These are phyloP conservation scores for Phytophthora citricola DNA, from an alignment of 352 stramenopile genomes.

Conservation along the genomic window DNA sequence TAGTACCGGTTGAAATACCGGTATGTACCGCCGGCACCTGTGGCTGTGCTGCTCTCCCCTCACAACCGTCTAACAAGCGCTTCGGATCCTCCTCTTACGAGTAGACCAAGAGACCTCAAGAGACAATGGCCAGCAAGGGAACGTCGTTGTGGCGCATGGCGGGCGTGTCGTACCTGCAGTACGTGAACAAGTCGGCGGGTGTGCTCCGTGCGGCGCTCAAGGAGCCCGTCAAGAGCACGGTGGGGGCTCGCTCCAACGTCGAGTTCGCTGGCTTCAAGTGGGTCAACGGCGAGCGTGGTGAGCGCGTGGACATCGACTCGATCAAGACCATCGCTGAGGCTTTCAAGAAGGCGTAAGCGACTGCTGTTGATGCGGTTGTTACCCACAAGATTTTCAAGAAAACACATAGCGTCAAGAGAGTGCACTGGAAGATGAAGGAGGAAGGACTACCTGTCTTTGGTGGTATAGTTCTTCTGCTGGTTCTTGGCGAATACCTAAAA, in stretches of 20 bases:
- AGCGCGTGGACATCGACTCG: slow-evolving; percentile 78
- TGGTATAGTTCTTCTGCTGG: slow-evolving; percentile 5
- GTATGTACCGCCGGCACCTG: slow-evolving; percentile 14
- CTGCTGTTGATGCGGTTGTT: slow-evolving; percentile 17
- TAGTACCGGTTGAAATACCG: no score
- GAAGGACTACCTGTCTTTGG: slow-evolving; percentile 1
- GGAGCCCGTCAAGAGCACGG: slow-evolving; percentile 89
- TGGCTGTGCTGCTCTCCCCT: slow-evolving; percentile 24
- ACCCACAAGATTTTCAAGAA: slow-evolving; percentile 19
- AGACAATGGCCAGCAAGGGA: slow-evolving; percentile 77
- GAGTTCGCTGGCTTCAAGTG: slow-evolving; percentile 90
- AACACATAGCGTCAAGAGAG: slow-evolving; percentile 27
- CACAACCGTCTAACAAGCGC: slow-evolving; percentile 26
- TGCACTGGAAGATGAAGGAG: not conserved
- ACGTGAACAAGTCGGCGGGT: slow-evolving; percentile 85
- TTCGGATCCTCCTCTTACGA: slow-evolving; percentile 18
- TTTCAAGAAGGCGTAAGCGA: slow-evolving; percentile 76
- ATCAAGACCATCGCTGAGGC: slow-evolving; percentile 84
- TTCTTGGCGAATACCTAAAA: slow-evolving; percentile 35
- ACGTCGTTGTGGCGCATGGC: slow-evolving; percentile 89
- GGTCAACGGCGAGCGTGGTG: slow-evolving; percentile 80
- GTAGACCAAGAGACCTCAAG: slow-evolving; percentile 4
- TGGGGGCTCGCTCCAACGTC: slow-evolving; percentile 73
- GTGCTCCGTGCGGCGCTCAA: slow-evolving; percentile 82
- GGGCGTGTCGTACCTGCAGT: slow-evolving; percentile 89